Conservation (phyloP, 495 filamentous ascomycete species). For the Cryomyces minteri region DNA sequence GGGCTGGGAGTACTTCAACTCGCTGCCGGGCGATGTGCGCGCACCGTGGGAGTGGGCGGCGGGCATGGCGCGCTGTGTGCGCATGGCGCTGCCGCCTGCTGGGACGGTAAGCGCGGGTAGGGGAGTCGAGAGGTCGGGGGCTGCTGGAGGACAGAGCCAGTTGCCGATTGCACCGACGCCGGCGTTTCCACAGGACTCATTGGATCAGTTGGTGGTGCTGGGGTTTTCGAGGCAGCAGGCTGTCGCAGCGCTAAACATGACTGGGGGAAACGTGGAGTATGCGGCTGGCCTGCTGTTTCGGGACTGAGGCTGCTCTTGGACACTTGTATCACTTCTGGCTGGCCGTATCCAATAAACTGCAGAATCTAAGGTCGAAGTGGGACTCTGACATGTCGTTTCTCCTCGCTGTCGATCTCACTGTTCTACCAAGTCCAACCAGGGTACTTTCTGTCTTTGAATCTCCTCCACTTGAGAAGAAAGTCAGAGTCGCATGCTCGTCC, state of each 20-base stretch:
- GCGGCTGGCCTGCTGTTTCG: conserved; percentile 51
- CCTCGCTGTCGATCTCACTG: too few species aligned
- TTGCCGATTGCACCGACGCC: neutral
- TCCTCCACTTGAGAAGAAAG: too few species aligned
- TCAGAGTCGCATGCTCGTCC: too few species aligned
- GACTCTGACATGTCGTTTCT: too few species aligned
- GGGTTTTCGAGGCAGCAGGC: conserved; percentile 62
- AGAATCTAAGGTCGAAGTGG: too few species aligned
- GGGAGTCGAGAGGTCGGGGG: conserved; percentile 4
- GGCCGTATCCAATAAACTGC: too few species aligned
- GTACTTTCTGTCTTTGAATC: too few species aligned
- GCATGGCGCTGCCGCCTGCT: neutral
- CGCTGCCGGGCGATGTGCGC: conserved; percentile 11
- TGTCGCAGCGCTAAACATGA: conserved; percentile 54
- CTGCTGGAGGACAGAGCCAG: neutral
- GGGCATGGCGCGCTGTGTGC: conserved; percentile 4
- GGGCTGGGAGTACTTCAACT: conserved; percentile 29
- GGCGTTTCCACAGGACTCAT: conserved; percentile 35
- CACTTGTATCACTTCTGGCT: too few species aligned
- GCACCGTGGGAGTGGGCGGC: conserved; percentile 17
- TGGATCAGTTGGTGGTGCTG: conserved; percentile 55
- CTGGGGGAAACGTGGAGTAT: conserved; percentile 62
- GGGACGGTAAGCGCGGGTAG: conserved; percentile 4
- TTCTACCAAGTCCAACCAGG: too few species aligned
- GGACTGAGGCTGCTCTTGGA: too few species aligned